Base-by-base conservation (phyloP, 2,329 filamentous ascomycete species). In the Trichoderma sp. region DNA sequence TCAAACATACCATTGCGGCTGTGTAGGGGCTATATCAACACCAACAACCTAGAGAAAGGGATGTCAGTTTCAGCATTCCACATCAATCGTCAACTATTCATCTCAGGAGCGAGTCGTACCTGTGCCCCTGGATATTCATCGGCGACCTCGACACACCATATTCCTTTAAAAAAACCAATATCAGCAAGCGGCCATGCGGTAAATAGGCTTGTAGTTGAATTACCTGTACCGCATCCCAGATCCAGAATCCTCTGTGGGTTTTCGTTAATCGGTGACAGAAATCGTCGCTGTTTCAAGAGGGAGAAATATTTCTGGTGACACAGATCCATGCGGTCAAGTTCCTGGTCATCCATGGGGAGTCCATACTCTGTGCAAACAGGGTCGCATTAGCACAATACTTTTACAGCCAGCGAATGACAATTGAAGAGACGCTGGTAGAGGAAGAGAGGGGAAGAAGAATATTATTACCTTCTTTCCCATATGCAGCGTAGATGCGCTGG, bases 251-350 rank as follows among this genome's bases (percentile, higher is more conserved):
- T 79, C 68, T 82, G 81, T 1, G 81, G 81, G 27, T 74, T 75
- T 9, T 78, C 71, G n/a, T 67, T 18, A 12, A 80, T 77, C 5
- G 80, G 80, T 5, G 80, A 74, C 53, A 79, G 68, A 69, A 78
- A 82, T 3, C 78, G 78, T 18, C 78, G 76, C 75, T 81, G 81
- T 38, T 80, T 78, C 50, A 82, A 56, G 7, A 81, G 77, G 1
- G 77, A 78, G 31, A 75, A 80, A 77, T 83, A 84, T 75, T 83
- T 83, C 33, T 79, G 79, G 77, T 85, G 84, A 60, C 80, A 81
- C 77, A 85, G 78, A 76, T 85, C 84, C 50, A 85, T 84, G 53
- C 85, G 80, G 71, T 85, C 83, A 50, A 85, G 77, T 71, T 85
- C 84, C 24, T 78, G 76, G 71, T 85, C 83, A 69, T 86, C 84